Base-by-base conservation (phyloP, 257 asterid genomes). In the Scutellaria minor region DNA sequence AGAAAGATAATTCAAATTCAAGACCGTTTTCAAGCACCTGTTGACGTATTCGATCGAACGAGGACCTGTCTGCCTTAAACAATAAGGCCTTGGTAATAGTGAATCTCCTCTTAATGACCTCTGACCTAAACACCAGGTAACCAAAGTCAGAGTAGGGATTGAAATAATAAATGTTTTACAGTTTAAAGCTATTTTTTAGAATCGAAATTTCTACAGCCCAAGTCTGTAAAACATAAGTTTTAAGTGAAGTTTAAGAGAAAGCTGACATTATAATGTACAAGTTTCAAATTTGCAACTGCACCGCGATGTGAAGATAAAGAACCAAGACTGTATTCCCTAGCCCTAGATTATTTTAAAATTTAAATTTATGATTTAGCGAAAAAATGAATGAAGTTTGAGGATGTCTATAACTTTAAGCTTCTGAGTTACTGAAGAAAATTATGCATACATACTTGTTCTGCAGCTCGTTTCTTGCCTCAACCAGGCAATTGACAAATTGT, bases 1-100 rank as follows among this genome's bases (percentile, higher is more conserved):
- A 40, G 39, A 66, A 40, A 76, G 18, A 47, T 4, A 41, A 45
- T 9, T 46, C 3, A 52, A 31, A 68, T 14, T 54, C 11, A 7
- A 40, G 78, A 53, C 22, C 7, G 31, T 73, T 24, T 45, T 69
- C 11, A 48, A 18, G 76, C 44, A 92, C 98, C 98, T 90, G 96
- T 78, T 90, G 91, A 27, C 86, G 82, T 13, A 87, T 76, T 73
- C 96, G 96, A 79, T 82, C 89, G 68, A 84, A 82, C 20, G 95
- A 85, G 14, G 96, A 88, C 73, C 95, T 80, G 58, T 90, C 98
- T 14, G 96, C 98, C 80, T 84, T 90, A 18, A 75, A 75, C 20
- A 93, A 75, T 31, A 93, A 79, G 72, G 95, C 95, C 82, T 85
- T 88, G 52, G 93, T 77, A 67, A 93, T 87, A 55, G 91, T 82